A percentile compares a stretch with the other conserved stretches of the same genome.
phyloP scores from a whole-genome alignment of 2,329 filamentous ascomycete species.

The Paraphaeosphaeria minitans region DNA sequence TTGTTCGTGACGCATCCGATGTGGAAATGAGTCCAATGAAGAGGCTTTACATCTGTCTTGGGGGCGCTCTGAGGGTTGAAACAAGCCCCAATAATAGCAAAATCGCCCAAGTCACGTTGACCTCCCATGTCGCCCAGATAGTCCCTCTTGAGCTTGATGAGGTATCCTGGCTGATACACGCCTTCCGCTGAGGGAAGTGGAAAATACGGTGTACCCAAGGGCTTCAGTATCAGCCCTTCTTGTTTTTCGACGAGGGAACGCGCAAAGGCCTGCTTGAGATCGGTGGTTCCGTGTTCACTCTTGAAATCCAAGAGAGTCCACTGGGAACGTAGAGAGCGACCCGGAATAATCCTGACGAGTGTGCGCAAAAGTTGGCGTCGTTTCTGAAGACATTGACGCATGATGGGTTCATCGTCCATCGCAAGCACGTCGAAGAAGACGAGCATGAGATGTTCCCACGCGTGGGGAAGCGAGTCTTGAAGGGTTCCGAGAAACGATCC shows the following conservation, averaged over 20 bases:
- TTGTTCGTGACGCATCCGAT: conserved; percentile 77
- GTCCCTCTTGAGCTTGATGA: conserved; percentile 90
- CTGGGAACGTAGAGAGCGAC: conserved; percentile 69
- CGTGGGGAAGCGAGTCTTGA: conserved; percentile 66
- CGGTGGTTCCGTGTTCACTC: conserved; percentile 34
- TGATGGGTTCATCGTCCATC: conserved; percentile 59
- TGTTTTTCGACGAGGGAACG: conserved; percentile 67
- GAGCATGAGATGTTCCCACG: conserved; percentile 64
- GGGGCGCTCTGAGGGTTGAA: conserved; percentile 69
- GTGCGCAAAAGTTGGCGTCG: conserved; percentile 65
- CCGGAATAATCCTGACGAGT: conserved; percentile 60
- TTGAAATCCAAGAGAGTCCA: conserved; percentile 71
- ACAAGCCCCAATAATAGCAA: conserved; percentile 76
- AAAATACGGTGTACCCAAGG: conserved; percentile 77
- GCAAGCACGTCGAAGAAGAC: conserved; percentile 66
- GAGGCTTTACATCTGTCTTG: conserved; percentile 57
- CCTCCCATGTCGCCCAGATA: conserved; percentile 81
- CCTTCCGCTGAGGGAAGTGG: conserved; percentile 33
- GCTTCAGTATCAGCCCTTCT: conserved; percentile 84
- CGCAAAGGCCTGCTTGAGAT: conserved; percentile 61
- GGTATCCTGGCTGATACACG: conserved; percentile 48
- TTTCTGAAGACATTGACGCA: conserved; percentile 62
- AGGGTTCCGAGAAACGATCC: conserved; percentile 71
- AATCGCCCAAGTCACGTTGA: conserved; percentile 68
- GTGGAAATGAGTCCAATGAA: conserved; percentile 81